Conservation (phyloP, 2,329 filamentous ascomycete species). For the Pyrenochaeta sp. region DNA sequence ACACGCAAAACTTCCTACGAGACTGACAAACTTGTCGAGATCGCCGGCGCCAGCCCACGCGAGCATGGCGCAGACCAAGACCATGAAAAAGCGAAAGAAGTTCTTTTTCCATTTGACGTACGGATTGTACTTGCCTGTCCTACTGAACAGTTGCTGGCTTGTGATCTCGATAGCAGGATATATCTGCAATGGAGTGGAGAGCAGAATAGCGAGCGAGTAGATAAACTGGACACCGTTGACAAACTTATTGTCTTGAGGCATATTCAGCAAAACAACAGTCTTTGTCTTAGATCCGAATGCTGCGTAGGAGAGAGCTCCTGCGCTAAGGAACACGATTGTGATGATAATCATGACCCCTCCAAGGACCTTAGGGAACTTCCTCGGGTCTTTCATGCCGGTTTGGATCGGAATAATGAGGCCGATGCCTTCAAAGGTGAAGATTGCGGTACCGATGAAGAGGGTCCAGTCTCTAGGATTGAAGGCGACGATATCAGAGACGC, state of each 20-base stretch:
- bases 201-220: slow-evolving; percentile 95
- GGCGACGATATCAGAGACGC: slow-evolving; percentile 83
- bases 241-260: slow-evolving; percentile 93
- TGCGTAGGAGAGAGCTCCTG: slow-evolving; percentile 93
- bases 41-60: slow-evolving; percentile 93
- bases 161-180: slow-evolving; percentile 98
- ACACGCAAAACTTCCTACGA: slow-evolving; percentile 97
- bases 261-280: slow-evolving; percentile 94
- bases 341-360: slow-evolving; percentile 94
- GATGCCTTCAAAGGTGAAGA: slow-evolving; percentile 98
- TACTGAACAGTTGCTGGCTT: slow-evolving; percentile 91
- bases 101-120: slow-evolving; percentile 99
- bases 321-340: slow-evolving; percentile 86
- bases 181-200: slow-evolving; percentile 94
- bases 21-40: slow-evolving; percentile 94
- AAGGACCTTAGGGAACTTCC: slow-evolving; percentile 89
- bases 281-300: slow-evolving; percentile 95
- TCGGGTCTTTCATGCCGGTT: slow-evolving; percentile 91
- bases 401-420: slow-evolving; percentile 98
- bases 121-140: slow-evolving; percentile 96
- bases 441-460: slow-evolving; percentile 96
- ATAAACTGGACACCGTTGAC: slow-evolving; percentile 97
- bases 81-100: slow-evolving; percentile 90
- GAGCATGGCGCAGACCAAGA: slow-evolving; percentile 83
- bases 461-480: slow-evolving; percentile 97